Conservation (phyloP, 768 basidiomycete species). For the Lactifluus piperatus region DNA sequence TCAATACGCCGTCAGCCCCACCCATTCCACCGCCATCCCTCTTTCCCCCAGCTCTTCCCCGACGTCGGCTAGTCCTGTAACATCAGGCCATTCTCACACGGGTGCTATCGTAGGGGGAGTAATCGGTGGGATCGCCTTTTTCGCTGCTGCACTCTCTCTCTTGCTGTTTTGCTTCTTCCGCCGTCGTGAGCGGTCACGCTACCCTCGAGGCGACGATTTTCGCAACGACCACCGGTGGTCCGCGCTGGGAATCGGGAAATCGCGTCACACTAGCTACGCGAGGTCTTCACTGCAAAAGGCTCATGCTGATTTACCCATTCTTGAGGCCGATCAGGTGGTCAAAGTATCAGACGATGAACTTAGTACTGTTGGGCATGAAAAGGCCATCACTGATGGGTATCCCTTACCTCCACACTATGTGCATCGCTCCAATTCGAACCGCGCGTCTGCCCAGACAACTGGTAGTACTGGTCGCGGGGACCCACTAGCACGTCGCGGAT, state of each 20-base stretch:
- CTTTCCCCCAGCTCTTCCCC: conserved; percentile 8
- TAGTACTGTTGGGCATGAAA: conserved; percentile 13
- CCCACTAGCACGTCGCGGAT: neutral
- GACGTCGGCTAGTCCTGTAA: neutral
- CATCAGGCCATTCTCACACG: conserved; percentile 24
- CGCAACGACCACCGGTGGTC: neutral
- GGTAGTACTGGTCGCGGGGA: neutral
- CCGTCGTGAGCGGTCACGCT: neutral
- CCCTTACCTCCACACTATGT: neutral
- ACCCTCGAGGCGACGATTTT: neutral
- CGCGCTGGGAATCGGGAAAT: neutral
- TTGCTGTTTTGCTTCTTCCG: conserved; percentile 9
- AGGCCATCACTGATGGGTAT: neutral
- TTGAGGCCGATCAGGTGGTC: neutral
- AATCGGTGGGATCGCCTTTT: conserved; percentile 37
- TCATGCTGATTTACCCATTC: neutral
- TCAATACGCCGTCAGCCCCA: conserved; percentile 12
- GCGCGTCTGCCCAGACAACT: conserved; percentile 5
- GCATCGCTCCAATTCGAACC: neutral
- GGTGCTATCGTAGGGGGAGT: conserved; percentile 46
- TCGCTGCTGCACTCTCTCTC: conserved; percentile 29
- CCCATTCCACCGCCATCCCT: conserved; percentile 23
- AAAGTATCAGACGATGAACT: conserved; percentile 17
- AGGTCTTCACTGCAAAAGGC: neutral
- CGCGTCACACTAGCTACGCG: neutral